Percentiles rank a stretch among this genome's conserved stretches.
Conservation (phyloP, 305 asterid genomes). For the Ilex paraguariensis region DNA sequence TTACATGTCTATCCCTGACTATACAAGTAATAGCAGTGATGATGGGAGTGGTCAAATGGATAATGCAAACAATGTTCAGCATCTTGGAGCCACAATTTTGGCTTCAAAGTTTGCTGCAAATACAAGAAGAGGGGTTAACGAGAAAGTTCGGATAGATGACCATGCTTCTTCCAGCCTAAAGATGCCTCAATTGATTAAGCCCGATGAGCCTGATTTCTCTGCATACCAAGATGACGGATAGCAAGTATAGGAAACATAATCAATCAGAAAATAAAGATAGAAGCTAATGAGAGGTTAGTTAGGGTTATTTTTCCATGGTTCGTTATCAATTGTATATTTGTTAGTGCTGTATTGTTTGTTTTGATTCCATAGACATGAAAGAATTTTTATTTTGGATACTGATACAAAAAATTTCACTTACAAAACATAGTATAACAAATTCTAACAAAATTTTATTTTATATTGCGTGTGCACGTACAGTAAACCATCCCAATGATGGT, state of each 20-base stretch:
- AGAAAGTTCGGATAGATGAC: conserved; percentile 34
- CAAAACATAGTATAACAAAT: too few relatives aligned
- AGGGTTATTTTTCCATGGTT: background rate
- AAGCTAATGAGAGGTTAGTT: background rate
- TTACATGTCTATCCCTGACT: conserved; percentile 13
- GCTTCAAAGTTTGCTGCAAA: conserved; percentile 77
- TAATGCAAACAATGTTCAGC: conserved; percentile 27
- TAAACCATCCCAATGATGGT: too few relatives aligned
- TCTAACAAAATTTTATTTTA: too few relatives aligned
- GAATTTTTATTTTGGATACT: too few relatives aligned
- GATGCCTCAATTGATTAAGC: conserved; percentile 80
- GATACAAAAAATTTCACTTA: too few relatives aligned
- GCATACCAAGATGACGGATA: conserved; percentile 37
- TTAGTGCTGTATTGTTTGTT: background rate
- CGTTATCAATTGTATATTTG: background rate
- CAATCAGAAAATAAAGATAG: too few relatives aligned
- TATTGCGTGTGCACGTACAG: too few relatives aligned
- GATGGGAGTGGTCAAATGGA: conserved; percentile 14
- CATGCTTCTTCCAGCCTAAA: conserved; percentile 62
- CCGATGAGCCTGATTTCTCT: conserved; percentile 82
- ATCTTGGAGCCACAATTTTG: conserved; percentile 62
- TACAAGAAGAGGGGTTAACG: conserved; percentile 51
- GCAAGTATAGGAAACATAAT: conserved; percentile 6
- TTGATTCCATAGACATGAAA: too few relatives aligned
- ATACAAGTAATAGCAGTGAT: conserved; percentile 6